These are phyloP conservation scores for Solanum medicagineum DNA, from an alignment of 257 asterid genomes.

Conservation along the genomic window DNA sequence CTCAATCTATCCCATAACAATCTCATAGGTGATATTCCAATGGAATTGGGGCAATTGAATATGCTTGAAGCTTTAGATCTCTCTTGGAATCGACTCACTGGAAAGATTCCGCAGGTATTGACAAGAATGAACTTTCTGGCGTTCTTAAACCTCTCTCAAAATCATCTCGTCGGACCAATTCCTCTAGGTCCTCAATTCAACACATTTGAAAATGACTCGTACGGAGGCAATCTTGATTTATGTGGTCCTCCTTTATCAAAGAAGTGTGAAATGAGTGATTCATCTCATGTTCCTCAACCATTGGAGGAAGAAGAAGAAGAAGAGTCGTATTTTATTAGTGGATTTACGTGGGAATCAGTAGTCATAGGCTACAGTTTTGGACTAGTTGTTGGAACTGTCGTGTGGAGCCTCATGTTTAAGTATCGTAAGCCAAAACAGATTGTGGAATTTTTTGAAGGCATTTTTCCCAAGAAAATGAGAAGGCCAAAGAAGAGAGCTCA, in stretches of 20 bases:
- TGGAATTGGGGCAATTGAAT: not conserved
- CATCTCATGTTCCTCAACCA: not conserved
- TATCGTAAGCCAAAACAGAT: not conserved
- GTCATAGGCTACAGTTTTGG: not conserved
- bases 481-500: not conserved
- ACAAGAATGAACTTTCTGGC: not conserved
- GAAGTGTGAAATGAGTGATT: not conserved
- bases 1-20: not conserved
- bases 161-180: not conserved
- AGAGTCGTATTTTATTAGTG: not conserved
- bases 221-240: not conserved
- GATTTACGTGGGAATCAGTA: not conserved
- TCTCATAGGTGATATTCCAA: not conserved
- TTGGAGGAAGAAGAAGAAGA: not conserved
- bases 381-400: not conserved
- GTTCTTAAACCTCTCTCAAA: too few relatives aligned
- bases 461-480: not conserved
- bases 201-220: not conserved
- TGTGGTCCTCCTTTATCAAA: not conserved
- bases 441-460: not conserved
- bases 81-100: not conserved
- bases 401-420: not conserved
- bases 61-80: not conserved
- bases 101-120: not conserved
- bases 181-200: not conserved